Percentiles rank a stretch among this genome's conserved stretches.
These are phyloP conservation scores for Penicillium sp. DNA, from an alignment of 2,329 filamentous ascomycete genomes.

Conservation along the genomic window DNA sequence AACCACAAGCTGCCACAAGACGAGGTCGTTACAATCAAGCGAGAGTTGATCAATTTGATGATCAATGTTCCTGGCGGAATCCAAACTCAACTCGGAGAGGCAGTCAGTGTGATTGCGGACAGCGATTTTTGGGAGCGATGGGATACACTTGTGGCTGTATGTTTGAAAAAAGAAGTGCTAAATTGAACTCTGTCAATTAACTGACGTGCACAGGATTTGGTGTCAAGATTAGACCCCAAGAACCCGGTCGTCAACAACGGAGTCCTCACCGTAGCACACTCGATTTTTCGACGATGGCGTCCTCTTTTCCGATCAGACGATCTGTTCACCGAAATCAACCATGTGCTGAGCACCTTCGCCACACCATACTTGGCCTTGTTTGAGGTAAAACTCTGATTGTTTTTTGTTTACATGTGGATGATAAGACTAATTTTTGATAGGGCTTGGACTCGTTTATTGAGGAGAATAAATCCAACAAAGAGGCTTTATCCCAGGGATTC, in stretches of 20 bases:
- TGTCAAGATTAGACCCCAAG: conserved; percentile 75
- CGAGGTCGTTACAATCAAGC: conserved; percentile 88
- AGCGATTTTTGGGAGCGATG: conserved; percentile 95
- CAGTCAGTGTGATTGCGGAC: conserved; percentile 94
- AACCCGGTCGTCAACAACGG: conserved; percentile 86
- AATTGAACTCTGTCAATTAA: not conserved
- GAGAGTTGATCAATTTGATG: conserved; percentile 94
- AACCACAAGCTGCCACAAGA: conserved; percentile 79
- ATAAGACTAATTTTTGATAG: conserved; percentile 26
- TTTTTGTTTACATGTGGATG: not conserved
- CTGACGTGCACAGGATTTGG: conserved; percentile 63
- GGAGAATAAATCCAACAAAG: conserved; percentile 70
- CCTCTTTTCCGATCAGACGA: conserved; percentile 91
- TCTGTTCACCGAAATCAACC: conserved; percentile 92
- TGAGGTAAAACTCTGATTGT: conserved; percentile 49
- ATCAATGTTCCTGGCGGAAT: conserved; percentile 82
- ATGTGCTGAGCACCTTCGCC: conserved; percentile 83
- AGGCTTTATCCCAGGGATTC: conserved; percentile 71
- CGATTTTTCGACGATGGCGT: conserved; percentile 94
- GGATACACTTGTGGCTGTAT: conserved; percentile 86
- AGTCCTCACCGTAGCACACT: conserved; percentile 94
- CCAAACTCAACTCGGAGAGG: conserved; percentile 91
- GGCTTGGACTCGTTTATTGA: conserved; percentile 57
- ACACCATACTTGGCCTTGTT: conserved; percentile 77
- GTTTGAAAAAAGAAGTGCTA: conserved; percentile 19